A percentile compares a stretch with the other conserved stretches of the same genome.
Conservation (phyloP, 352 stramenopile genomes). For the Phytophthora palmivora region DNA sequence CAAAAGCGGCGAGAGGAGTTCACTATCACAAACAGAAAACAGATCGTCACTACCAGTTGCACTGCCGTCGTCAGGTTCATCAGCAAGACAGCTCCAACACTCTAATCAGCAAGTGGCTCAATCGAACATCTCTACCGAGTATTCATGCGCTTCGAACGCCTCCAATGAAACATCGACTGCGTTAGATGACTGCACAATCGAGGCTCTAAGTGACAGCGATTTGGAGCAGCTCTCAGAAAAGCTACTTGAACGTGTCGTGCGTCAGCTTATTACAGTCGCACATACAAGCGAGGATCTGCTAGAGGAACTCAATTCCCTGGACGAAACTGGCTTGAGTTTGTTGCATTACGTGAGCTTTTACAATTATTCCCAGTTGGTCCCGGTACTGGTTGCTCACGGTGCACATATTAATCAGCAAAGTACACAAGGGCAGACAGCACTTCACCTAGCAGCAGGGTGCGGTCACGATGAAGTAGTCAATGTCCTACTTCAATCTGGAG, state of each 20-base stretch:
- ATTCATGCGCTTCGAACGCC: slow-evolving; percentile 9
- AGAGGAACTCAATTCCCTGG: slow-evolving; percentile 88
- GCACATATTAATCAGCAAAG: slow-evolving; percentile 88
- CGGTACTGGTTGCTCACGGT: slow-evolving; percentile 79
- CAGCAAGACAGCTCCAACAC: slow-evolving; percentile 20
- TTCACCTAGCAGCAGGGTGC: slow-evolving; percentile 86
- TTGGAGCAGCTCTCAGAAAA: slow-evolving; percentile 82
- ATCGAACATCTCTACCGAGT: slow-evolving; percentile 4
- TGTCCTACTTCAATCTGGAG: slow-evolving; percentile 65
- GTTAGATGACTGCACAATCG: slow-evolving; percentile 79
- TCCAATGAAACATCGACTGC: slow-evolving; percentile 26
- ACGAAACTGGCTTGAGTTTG: slow-evolving; percentile 86
- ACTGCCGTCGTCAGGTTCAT: neutral
- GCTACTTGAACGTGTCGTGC: slow-evolving; percentile 85
- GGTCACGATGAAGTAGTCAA: slow-evolving; percentile 73
- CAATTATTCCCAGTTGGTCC: slow-evolving; percentile 85
- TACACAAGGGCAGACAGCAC: slow-evolving; percentile 80
- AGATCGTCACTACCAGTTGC: slow-evolving; percentile 3
- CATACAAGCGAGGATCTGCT: slow-evolving; percentile 83
- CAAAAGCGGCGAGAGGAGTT: slow-evolving; percentile 7
- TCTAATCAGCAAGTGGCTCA: slow-evolving; percentile 5
- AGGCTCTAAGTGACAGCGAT: slow-evolving; percentile 79
- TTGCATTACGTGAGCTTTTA: slow-evolving; percentile 93
- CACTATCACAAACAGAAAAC: slow-evolving; percentile 10
- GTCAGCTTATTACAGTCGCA: slow-evolving; percentile 79